A percentile compares a stretch with the other conserved stretches of the same genome.
Evolutionary conservation across 2,329 filamentous ascomycete genomes (phyloP).

Genomic region (Botrytis porri): DNA sequence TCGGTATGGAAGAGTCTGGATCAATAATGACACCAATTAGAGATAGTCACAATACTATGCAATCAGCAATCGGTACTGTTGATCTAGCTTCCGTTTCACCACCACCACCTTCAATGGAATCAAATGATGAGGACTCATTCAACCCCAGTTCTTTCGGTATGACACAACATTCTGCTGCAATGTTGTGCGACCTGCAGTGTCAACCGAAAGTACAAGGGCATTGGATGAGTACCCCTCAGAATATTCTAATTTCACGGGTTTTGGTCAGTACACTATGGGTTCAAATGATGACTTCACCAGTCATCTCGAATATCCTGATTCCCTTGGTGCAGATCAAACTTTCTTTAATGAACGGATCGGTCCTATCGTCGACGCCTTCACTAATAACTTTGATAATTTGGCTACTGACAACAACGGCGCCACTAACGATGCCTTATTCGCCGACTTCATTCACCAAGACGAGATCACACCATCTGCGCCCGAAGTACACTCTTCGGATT

Average conservation of each 20-base stretch:
- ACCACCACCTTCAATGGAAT: slow-evolving; percentile 46
- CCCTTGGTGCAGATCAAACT: slow-evolving; percentile 70
- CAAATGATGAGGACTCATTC: slow-evolving; percentile 47
- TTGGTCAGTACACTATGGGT: slow-evolving; percentile 58
- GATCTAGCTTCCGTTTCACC: slow-evolving; percentile 58
- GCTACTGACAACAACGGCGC: slow-evolving; percentile 58
- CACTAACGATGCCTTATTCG: slow-evolving; percentile 50
- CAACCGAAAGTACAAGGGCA: slow-evolving; percentile 63
- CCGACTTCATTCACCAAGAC: slow-evolving; percentile 53
- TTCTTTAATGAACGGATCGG: slow-evolving; percentile 74
- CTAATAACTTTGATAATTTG: slow-evolving; percentile 66
- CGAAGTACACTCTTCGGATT: slow-evolving; percentile 39
- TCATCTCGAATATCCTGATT: slow-evolving; percentile 67
- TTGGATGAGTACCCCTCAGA: slow-evolving; percentile 37
- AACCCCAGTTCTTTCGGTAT: slow-evolving; percentile 60
- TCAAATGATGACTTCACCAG: slow-evolving; percentile 50
- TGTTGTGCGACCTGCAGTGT: slow-evolving; percentile 99
- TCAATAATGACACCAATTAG: slow-evolving; percentile 30
- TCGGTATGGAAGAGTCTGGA: slow-evolving; percentile 44
- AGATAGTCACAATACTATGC: slow-evolving; percentile 33
- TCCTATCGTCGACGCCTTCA: slow-evolving; percentile 66
- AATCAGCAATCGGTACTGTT: slow-evolving; percentile 48
- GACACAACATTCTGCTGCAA: slow-evolving; percentile 99
- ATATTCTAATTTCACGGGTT: slow-evolving; percentile 53
- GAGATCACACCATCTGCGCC: slow-evolving; percentile 34